Percentiles rank a stretch among this genome's conserved stretches.
Evolutionary conservation across 768 basidiomycete genomes (phyloP).

Genomic region (Russula griseocarnosa): DNA sequence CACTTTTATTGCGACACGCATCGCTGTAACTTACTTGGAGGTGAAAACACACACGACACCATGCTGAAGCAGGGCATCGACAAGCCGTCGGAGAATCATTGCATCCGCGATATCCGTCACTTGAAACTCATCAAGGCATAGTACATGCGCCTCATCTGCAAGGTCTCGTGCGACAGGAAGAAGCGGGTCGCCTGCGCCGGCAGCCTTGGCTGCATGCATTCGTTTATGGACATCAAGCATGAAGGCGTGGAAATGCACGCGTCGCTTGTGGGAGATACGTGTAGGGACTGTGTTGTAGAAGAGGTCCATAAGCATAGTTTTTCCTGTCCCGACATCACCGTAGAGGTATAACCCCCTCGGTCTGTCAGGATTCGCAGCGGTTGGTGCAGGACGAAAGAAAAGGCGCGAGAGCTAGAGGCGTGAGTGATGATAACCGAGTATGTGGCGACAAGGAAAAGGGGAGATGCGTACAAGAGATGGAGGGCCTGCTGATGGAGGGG

Average conservation of each 20-base stretch:
- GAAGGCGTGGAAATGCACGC: constrained; percentile 98
- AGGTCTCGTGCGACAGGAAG: constrained; percentile 84
- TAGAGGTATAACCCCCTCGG: constrained; percentile 85
- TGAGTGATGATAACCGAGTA: background rate
- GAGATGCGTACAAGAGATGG: constrained; percentile 36
- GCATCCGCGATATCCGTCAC: constrained; percentile 98
- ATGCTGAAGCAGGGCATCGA: constrained; percentile 80
- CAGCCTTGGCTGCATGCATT: constrained; percentile 71
- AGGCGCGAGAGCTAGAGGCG: constrained; percentile 19
- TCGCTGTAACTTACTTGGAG: constrained; percentile 69
- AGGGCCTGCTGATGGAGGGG: constrained; percentile 42
- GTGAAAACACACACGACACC: constrained; percentile 96
- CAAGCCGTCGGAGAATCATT: constrained; percentile 89
- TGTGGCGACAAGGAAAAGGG: background rate
- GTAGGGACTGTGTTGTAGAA: constrained; percentile 82
- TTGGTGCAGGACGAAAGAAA: constrained; percentile 23
- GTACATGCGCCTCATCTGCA: constrained; percentile 75
- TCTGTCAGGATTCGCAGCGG: constrained; percentile 33
- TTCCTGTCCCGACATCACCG: constrained; percentile 96
- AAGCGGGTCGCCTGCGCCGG: constrained; percentile 76
- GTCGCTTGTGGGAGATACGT: constrained; percentile 63
- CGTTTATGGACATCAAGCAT: constrained; percentile 99
- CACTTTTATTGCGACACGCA: background rate
- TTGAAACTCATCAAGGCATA: constrained; percentile 99
- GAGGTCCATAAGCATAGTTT: constrained; percentile 99